A percentile compares a stretch with the other conserved stretches of the same genome.
Conservation (phyloP, 1,284 basidiomycete species). For the Sphaerobolus stellatus region DNA sequence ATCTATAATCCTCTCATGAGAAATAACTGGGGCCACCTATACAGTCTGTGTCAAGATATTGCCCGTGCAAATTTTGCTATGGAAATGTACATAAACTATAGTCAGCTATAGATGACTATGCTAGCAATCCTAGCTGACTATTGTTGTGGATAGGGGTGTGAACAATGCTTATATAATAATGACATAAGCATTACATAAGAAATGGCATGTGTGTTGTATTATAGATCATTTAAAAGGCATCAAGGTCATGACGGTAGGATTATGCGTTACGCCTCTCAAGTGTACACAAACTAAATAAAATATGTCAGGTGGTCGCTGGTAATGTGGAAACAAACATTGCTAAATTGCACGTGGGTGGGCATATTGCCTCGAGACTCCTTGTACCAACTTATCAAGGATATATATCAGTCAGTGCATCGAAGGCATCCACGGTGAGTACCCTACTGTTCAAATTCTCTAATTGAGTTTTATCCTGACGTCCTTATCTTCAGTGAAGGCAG, state of each 20-base stretch:
- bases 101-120: too few species aligned
- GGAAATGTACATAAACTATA: too few species aligned
- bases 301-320: slow-evolving; percentile 27
- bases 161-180: too few species aligned
- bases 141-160: too few species aligned
- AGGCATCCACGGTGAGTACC: slow-evolving; percentile 19
- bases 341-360: slow-evolving; percentile 5
- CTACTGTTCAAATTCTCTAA: background rate
- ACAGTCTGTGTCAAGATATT: too few species aligned
- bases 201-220: too few species aligned
- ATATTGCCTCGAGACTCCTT: slow-evolving; percentile 24
- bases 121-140: too few species aligned
- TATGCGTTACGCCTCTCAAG: background rate
- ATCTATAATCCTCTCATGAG: too few species aligned
- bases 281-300: background rate
- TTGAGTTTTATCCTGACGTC: background rate
- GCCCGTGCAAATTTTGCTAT: too few species aligned
- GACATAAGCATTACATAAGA: too few species aligned
- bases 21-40: too few species aligned
- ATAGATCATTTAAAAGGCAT: slow-evolving; percentile 21
- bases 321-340: slow-evolving; percentile 28
- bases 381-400: slow-evolving; percentile 27
- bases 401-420: slow-evolving; percentile 16
- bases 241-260: slow-evolving; percentile 30
- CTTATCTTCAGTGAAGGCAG: slow-evolving; percentile 19